phyloP scores from a whole-genome alignment of 2,329 filamentous ascomycete species.

The Spiromastix sp. region DNA sequence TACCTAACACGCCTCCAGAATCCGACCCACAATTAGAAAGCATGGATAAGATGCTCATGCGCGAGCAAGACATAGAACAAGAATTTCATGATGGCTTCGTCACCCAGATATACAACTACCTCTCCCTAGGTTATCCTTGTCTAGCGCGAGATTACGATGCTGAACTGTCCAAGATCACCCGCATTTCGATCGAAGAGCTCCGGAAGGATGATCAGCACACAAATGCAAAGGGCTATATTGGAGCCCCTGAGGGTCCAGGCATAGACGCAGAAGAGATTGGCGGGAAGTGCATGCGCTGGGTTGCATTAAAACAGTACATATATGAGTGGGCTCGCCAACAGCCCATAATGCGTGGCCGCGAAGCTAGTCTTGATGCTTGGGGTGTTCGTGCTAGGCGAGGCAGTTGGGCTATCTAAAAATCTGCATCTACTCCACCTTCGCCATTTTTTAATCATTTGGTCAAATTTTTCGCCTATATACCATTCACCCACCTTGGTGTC shows the following conservation, averaged over 20 bases:
- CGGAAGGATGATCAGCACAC: conserved; percentile 57
- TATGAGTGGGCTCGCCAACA: conserved; percentile 84
- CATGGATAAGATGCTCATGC: conserved; percentile 3
- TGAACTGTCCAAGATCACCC: conserved; percentile 73
- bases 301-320: conserved; percentile 72
- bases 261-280: conserved; percentile 19
- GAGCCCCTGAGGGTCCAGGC: conserved; percentile 23
- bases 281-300: conserved; percentile 64
- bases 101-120: conserved; percentile 94
- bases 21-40: conserved; percentile 5
- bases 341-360: conserved; percentile 54
- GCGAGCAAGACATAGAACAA: conserved; percentile 31
- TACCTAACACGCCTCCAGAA: conserved; percentile 8
- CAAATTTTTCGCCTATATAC: too few relatives aligned
- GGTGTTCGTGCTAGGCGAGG: conserved; percentile 48
- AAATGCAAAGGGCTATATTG: conserved; percentile 64
- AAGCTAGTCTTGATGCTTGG: conserved; percentile 51
- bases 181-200: conserved; percentile 58
- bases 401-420: conserved; percentile 58
- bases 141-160: conserved; percentile 74
- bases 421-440: background rate
- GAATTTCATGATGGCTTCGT: conserved; percentile 81
- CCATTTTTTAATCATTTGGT: too few relatives aligned
- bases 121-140: conserved; percentile 83
- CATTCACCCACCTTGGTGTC: too few relatives aligned